Evolutionary conservation across 768 basidiomycete genomes (phyloP).

Genomic region (Cytidiella melzeri): DNA sequence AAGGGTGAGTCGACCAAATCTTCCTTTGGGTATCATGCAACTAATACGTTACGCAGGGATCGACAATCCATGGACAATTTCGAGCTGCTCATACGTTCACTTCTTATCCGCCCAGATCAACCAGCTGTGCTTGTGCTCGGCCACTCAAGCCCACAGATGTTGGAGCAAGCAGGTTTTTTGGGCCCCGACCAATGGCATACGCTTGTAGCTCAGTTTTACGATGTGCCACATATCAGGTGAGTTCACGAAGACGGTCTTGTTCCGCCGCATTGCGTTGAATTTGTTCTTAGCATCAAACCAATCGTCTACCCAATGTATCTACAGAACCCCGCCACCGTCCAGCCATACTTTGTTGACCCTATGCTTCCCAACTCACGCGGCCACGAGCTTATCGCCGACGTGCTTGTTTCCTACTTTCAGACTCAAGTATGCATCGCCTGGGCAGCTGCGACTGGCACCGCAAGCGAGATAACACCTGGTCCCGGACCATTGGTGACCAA

Average conservation of each 20-base stretch:
- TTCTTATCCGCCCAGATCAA: slow-evolving; percentile 83
- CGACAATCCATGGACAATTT: slow-evolving; percentile 60
- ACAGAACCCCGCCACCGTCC: slow-evolving; percentile 54
- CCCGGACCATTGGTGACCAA: slow-evolving; percentile 31
- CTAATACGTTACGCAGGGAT: not conserved
- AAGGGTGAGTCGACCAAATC: slow-evolving; percentile 51
- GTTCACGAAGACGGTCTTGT: slow-evolving; percentile 8
- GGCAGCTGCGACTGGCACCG: slow-evolving; percentile 61
- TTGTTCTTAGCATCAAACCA: slow-evolving; percentile 60
- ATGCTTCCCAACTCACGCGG: slow-evolving; percentile 76
- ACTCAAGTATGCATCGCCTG: slow-evolving; percentile 84
- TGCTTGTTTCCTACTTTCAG: slow-evolving; percentile 88
- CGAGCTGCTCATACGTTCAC: slow-evolving; percentile 86
- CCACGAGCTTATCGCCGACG: slow-evolving; percentile 84
- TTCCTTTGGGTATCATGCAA: not conserved
- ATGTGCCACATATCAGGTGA: slow-evolving; percentile 83
- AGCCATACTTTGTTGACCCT: slow-evolving; percentile 75
- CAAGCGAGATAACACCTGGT: slow-evolving; percentile 52
- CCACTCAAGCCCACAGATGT: slow-evolving; percentile 86
- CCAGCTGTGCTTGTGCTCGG: slow-evolving; percentile 94
- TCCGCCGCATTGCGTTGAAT: not conserved
- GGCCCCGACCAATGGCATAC: slow-evolving; percentile 90
- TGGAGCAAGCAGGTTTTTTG: slow-evolving; percentile 71
- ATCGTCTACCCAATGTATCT: slow-evolving; percentile 81
- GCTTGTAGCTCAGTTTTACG: slow-evolving; percentile 93